A percentile compares a stretch with the other conserved stretches of the same genome.
Conservation (phyloP, 2,329 filamentous ascomycete genomes). For the Phaeosphaeriaceae sp. region DNA sequence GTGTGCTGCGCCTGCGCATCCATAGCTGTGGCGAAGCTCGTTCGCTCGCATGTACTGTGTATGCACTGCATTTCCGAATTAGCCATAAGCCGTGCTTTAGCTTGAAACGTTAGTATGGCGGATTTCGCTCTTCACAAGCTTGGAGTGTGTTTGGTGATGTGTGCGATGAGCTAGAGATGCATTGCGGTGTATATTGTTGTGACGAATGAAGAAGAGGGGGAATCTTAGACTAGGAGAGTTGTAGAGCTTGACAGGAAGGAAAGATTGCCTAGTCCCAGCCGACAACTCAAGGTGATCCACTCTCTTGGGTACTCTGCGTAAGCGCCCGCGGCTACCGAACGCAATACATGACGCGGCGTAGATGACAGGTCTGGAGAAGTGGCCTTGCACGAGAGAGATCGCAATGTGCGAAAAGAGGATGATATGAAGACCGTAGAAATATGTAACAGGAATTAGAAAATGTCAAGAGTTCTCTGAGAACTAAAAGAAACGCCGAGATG, state of each 20-base stretch:
- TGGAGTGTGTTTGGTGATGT: slow-evolving; percentile 2
- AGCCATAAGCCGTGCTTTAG: not conserved
- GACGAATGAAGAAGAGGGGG: slow-evolving; percentile 2
- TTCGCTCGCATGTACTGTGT: slow-evolving; percentile 7
- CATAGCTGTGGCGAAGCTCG: slow-evolving; percentile 14
- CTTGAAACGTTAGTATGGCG: slow-evolving; percentile 1
- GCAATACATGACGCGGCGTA: slow-evolving; percentile 7
- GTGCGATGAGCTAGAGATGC: slow-evolving; percentile 4
- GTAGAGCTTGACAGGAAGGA: not conserved
- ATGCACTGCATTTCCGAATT: not conserved
- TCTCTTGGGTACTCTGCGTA: not conserved
- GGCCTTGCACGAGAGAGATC: not conserved
- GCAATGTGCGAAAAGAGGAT: not conserved
- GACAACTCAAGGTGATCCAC: slow-evolving; percentile 3
- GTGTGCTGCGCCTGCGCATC: slow-evolving; percentile 9
- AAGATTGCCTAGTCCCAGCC: not conserved
- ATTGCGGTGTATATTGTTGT: slow-evolving; percentile 9
- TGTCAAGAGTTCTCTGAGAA: slow-evolving; percentile 1
- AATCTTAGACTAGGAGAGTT: slow-evolving; percentile 8
- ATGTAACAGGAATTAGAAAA: slow-evolving; percentile 7
- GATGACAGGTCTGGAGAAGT: slow-evolving; percentile 2
- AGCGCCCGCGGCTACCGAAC: slow-evolving; percentile 7
- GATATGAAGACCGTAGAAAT: slow-evolving; percentile 5
- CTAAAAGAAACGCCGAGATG: slow-evolving; percentile 16
- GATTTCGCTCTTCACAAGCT: too few relatives aligned